These are phyloP conservation scores for Mucor irregularis DNA, from an alignment of 371 early-diverging fungal genomes.

Conservation along the genomic window DNA sequence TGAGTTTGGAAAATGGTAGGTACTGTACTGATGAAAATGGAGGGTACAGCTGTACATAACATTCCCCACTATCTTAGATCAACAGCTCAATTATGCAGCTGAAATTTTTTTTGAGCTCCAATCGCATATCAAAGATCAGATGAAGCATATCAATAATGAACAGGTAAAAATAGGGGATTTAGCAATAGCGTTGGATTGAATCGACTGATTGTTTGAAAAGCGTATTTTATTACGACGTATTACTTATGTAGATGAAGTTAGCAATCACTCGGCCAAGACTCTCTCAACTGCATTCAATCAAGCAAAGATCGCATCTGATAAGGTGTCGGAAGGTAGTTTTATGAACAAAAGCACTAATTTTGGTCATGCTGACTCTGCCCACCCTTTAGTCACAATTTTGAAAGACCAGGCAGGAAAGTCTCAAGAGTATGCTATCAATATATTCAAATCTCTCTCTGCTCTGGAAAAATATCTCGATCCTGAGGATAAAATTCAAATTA, in stretches of 20 bases:
- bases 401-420: conserved; percentile 19
- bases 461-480: conserved; percentile 18
- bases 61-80: no score
- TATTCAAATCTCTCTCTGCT: conserved; percentile 19
- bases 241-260: conserved; percentile 32
- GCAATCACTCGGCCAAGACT: conserved; percentile 10
- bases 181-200: no score
- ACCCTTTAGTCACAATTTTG: conserved; percentile 7
- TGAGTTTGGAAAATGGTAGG: background rate
- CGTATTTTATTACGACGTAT: conserved; percentile 23
- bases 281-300: conserved; percentile 21
- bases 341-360: background rate
- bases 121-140: conserved; percentile 15
- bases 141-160: conserved; percentile 14
- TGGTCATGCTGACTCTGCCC: background rate
- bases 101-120: conserved; percentile 24
- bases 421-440: background rate
- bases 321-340: conserved; percentile 23
- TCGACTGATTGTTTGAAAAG: no score
- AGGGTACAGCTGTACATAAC: background rate
- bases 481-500: conserved; percentile 5
- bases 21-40: background rate
- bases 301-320: conserved; percentile 21
- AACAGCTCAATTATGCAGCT: background rate
- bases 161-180: conserved; percentile 23